Evolutionary conservation across 805 yeast genomes (phyloP).

Genomic region (Pichia gijzeniarum): DNA sequence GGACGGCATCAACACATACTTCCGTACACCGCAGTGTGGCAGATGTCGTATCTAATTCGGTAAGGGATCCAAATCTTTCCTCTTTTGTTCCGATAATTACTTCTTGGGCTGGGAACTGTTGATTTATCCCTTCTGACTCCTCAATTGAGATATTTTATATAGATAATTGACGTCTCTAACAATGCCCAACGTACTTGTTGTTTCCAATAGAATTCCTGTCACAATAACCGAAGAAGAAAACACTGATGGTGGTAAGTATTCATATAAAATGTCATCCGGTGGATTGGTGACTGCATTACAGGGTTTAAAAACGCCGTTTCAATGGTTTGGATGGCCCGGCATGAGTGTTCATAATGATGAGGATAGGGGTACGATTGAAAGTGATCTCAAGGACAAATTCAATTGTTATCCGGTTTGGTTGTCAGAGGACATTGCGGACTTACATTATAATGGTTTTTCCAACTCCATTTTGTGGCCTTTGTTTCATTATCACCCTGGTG

Average conservation of each 20-base stretch:
- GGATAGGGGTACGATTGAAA: constrained; percentile 62
- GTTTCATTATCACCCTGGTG: constrained; percentile 98
- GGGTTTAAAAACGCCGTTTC: constrained; percentile 83
- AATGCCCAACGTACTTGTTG: constrained; percentile 65
- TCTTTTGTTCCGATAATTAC: no score
- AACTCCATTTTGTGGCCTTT: constrained; percentile 96
- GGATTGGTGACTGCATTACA: constrained; percentile 95
- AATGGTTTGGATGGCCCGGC: constrained; percentile 99
- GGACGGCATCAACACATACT: no score
- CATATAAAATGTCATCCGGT: constrained; percentile 91
- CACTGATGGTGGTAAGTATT: constrained; percentile 34
- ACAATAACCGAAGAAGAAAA: constrained; percentile 56
- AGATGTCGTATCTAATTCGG: no score
- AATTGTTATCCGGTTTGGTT: constrained; percentile 87
- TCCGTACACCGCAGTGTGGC: no score
- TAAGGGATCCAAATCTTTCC: no score
- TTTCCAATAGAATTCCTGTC: constrained; percentile 92
- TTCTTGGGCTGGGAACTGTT: background rate
- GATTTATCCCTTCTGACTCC: background rate
- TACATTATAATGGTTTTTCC: constrained; percentile 94
- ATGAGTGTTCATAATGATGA: constrained; percentile 67
- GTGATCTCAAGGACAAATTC: constrained; percentile 69
- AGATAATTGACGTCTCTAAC: background rate
- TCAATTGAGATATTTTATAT: background rate
- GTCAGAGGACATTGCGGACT: constrained; percentile 84